A percentile compares a stretch with the other conserved stretches of the same genome.
Conservation (phyloP, 2,329 filamentous ascomycete species). For the Calycina herbarum region DNA sequence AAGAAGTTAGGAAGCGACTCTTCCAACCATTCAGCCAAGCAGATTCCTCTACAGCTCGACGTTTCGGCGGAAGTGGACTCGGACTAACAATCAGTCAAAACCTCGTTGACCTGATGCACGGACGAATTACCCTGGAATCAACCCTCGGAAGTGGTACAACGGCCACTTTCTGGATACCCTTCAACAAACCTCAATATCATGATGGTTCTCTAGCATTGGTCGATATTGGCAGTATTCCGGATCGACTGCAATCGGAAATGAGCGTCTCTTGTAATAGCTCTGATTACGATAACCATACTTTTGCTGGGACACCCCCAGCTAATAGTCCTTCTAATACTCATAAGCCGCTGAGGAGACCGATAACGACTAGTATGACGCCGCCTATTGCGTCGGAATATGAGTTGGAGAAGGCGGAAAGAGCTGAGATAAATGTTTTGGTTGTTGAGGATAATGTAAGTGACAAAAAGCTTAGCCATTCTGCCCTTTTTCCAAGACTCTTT, state of each 20-base stretch:
- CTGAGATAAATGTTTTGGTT: constrained; percentile 68
- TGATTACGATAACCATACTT: constrained; percentile 51
- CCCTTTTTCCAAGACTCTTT: background rate
- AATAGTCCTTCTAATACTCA: constrained; percentile 30
- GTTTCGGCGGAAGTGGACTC: constrained; percentile 77
- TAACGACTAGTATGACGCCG: constrained; percentile 27
- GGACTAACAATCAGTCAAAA: constrained; percentile 82
- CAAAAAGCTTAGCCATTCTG: background rate
- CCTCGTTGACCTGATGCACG: constrained; percentile 75
- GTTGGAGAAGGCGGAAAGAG: constrained; percentile 57
- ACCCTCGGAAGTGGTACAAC: constrained; percentile 67
- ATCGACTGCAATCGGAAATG: constrained; percentile 63
- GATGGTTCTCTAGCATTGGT: constrained; percentile 52
- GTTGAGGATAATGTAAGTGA: constrained; percentile 75
- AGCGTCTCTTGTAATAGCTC: constrained; percentile 68
- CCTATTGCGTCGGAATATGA: constrained; percentile 44
- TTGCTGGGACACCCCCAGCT: constrained; percentile 42
- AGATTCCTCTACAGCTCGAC: constrained; percentile 74
- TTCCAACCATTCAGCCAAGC: constrained; percentile 84
- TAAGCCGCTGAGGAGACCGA: constrained; percentile 4
- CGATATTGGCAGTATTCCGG: constrained; percentile 64
- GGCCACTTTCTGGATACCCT: constrained; percentile 76
- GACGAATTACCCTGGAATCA: constrained; percentile 70
- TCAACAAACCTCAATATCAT: constrained; percentile 65
- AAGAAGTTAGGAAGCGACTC: constrained; percentile 69